Base-by-base conservation (phyloP, 2,329 filamentous ascomycete species). In the Fusarium luffae region DNA sequence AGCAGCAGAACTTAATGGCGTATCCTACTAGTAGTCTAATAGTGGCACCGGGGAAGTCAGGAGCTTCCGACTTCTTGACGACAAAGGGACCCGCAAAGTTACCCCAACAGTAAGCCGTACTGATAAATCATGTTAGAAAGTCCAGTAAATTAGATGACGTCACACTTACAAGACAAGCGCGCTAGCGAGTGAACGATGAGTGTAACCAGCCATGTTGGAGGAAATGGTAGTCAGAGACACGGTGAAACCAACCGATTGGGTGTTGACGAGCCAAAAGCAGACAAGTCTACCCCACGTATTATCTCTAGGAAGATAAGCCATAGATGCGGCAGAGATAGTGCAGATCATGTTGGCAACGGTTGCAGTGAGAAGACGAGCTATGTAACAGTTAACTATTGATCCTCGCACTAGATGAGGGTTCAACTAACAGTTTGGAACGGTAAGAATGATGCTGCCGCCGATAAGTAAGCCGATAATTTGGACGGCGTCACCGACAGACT, bases 161-260 rank as follows among this genome's bases (percentile, higher is more conserved):
- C 7, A 11, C 9, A 37, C 49, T 19, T 37, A 59, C 56, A 59
- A 59, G 12, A 59, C 56, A 23, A 59, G 25, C 2, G 56, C 56
- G 8, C 56, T 59, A 4, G 56, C 49, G 4, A 59, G 30, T 3
- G 56, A 59, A 12, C 56, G 41, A 10, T 59, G 56, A 28, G 49
- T 59, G 30, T 59, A 59, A 7, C 56, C 56, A 23, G 56, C 56
- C 56, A 59, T 59, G 23, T 59, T 59, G 7, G 56, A 59, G 3
- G 56, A 59, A 10, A 59, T 59, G 8, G 56, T 59, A n/a, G 56
- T 59, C 11, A 59, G 32, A 8, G 56, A 59, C 18, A 59, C 56
- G 3, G 56, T 59, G 21, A 59, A 59, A 4, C 56, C 56, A 18
- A 59, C 40, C 2, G 56, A 59, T 13, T 59, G 56, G 8, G 49